Evolutionary conservation across 805 yeast species (phyloP), one percentile per base, ranked within the genome.

Genomic region (Myxozyma melibiosi): DNA sequence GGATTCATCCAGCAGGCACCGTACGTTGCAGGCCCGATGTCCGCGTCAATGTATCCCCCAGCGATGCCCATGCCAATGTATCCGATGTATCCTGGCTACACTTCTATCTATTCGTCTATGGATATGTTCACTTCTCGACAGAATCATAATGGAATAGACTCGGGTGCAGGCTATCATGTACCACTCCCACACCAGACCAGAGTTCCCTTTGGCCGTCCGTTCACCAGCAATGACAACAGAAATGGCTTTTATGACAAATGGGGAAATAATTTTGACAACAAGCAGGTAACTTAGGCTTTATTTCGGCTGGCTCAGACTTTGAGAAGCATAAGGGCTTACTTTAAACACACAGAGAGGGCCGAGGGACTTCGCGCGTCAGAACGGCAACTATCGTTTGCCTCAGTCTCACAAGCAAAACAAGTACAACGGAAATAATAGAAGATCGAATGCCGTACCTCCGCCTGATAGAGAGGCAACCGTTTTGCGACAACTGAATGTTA

Each of bases 21-120:
- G 22, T 51, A 31, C 22, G 28, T 41, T 14, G 39, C 42, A 16
- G 47, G 53, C 6, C 47, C 52, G 13, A n/a, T 49, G 35, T 18
- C 48, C 20, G 47, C 54, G 11, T 46, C 61, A 20, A 34, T 57
- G 35, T 57, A 53, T 34, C 51, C 58, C 2, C 20, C 51, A 11
- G 52, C 27, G 20, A 39, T 54, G 22, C 53, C 45, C 6, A 35
- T 55, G 55, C 59, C 54, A 6, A 24, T 58, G 18, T 58, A 58
- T 46, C 30, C 62, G 7, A 48, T 58, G 46, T 55, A 55, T 49
- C 44, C 61, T 13, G 59, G 59, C 3, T 48, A 47, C 20, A 31
- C 42, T n/a, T 44, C 58, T 9, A 34, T 44, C 14, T 43, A 52
- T 3, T 22, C 27, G 11, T 8, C 57, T 6, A 41, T 56, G 35